Percentiles rank a stretch among this genome's conserved stretches.
phyloP scores from a whole-genome alignment of 108 stramenopile species.

The Conticribra weissflogii region DNA sequence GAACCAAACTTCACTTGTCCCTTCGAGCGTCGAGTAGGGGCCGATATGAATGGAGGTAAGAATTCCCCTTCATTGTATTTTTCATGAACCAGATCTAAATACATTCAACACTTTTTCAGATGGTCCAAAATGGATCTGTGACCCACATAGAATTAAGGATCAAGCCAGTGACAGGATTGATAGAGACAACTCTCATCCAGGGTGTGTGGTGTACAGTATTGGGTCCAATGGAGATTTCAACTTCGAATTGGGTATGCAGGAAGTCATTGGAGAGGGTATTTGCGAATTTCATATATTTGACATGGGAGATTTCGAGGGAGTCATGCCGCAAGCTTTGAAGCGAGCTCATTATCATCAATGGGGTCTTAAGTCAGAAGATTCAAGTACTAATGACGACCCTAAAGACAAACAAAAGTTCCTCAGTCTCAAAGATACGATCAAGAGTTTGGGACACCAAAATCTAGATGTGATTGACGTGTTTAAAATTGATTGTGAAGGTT shows the following conservation, averaged over 20 bases:
- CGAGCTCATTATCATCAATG: conserved; percentile 61
- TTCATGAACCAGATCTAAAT: not conserved
- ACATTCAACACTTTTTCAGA: conserved; percentile 22
- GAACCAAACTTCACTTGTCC: conserved; percentile 69
- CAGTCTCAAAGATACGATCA: conserved; percentile 44
- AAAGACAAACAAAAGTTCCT: conserved; percentile 2
- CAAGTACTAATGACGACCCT: conserved; percentile 3
- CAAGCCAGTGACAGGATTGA: conserved; percentile 23
- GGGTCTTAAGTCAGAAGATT: conserved; percentile 51
- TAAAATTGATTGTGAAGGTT: conserved; percentile 76
- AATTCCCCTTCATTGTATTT: not conserved
- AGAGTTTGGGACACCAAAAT: conserved; percentile 58
- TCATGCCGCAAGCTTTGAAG: conserved; percentile 32
- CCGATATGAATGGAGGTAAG: conserved; percentile 39
- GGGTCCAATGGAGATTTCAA: conserved; percentile 53
- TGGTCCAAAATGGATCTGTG: conserved; percentile 75
- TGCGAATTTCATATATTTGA: conserved; percentile 76
- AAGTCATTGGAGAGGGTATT: conserved; percentile 30
- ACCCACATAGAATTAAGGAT: conserved; percentile 53
- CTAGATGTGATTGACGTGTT: conserved; percentile 61
- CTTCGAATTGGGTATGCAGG: conserved; percentile 47
- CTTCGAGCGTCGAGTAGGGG: conserved; percentile 54
- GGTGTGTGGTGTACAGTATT: conserved; percentile 62
- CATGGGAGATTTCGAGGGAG: conserved; percentile 38
- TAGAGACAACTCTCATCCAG: conserved; percentile 24